Conservation (phyloP, 331 rosid species). For the Acacia pycnantha region DNA sequence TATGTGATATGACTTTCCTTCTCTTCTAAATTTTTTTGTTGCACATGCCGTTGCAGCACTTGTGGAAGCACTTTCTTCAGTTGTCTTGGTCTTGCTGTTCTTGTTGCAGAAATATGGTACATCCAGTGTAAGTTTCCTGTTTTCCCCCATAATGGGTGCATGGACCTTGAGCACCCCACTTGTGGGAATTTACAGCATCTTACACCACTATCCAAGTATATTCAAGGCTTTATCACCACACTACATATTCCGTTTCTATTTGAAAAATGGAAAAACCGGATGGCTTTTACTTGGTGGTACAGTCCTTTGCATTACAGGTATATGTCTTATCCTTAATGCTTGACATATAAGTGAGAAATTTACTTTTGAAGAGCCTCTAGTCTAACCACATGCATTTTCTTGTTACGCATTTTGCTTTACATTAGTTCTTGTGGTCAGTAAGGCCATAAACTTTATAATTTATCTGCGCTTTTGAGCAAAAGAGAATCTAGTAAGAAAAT, state of each 20-base stretch:
- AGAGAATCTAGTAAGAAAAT: constrained; percentile 15
- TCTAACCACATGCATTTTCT: background rate
- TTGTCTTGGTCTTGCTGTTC: constrained; percentile 54
- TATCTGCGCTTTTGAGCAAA: constrained; percentile 17
- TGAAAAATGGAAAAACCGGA: constrained; percentile 68
- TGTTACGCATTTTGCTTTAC: background rate
- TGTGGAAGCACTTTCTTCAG: constrained; percentile 68
- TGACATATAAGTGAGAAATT: constrained; percentile 4
- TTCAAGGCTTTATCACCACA: constrained; percentile 81
- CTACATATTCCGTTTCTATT: constrained; percentile 65
- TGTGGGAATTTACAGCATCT: constrained; percentile 79
- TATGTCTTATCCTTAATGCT: constrained; percentile 16
- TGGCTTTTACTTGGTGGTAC: constrained; percentile 80
- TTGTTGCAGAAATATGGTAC: constrained; percentile 76
- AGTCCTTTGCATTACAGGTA: constrained; percentile 86
- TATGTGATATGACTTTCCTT: background rate
- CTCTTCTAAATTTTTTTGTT: background rate
- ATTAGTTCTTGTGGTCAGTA: background rate
- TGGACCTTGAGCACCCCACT: constrained; percentile 79
- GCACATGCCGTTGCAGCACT: constrained; percentile 46
- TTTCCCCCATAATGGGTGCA: constrained; percentile 83
- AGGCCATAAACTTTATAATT: constrained; percentile 12
- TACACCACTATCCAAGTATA: constrained; percentile 61
- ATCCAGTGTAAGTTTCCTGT: constrained; percentile 80
- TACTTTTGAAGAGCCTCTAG: constrained; percentile 19